Conservation (phyloP, 2,329 filamentous ascomycete species). For the Fusarium sp. region DNA sequence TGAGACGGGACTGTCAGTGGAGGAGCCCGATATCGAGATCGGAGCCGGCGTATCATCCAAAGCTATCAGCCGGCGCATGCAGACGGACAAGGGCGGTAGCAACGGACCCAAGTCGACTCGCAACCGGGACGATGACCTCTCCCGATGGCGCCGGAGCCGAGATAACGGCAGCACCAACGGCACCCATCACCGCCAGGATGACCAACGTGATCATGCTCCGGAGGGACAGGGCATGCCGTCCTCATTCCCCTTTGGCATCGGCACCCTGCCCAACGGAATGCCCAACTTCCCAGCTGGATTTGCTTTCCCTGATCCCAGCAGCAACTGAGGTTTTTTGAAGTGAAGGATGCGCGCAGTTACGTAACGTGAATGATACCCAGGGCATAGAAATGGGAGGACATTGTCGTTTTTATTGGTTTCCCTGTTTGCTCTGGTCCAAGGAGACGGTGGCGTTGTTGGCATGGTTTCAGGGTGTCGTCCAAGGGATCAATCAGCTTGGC, state of each 20-base stretch:
- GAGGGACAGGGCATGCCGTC: slow-evolving; percentile 42
- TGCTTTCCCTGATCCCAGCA: slow-evolving; percentile 52
- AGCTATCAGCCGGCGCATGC: slow-evolving; percentile 76
- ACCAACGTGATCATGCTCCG: slow-evolving; percentile 38
- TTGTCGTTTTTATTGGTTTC: slow-evolving; percentile 32
- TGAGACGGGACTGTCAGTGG: slow-evolving; percentile 85
- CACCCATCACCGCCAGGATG: slow-evolving; percentile 36
- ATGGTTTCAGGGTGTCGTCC: slow-evolving; percentile 11
- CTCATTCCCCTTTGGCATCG: slow-evolving; percentile 55
- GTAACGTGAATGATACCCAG: slow-evolving; percentile 32
- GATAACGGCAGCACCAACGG: slow-evolving; percentile 45
- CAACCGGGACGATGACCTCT: slow-evolving; percentile 54
- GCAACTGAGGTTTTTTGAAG: slow-evolving; percentile 27
- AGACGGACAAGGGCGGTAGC: slow-evolving; percentile 73
- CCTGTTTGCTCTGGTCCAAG: slow-evolving; percentile 13
- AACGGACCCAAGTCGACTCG: slow-evolving; percentile 73
- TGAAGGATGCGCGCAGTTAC: slow-evolving; percentile 20
- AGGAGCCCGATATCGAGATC: slow-evolving; percentile 99
- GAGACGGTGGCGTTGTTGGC: slow-evolving; percentile 30
- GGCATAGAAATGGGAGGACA: slow-evolving; percentile 29
- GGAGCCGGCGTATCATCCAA: slow-evolving; percentile 97
- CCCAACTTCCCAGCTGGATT: slow-evolving; percentile 56
- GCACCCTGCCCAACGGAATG: slow-evolving; percentile 56
- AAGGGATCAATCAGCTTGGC: not conserved
- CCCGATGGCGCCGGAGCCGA: slow-evolving; percentile 50